phyloP scores from a whole-genome alignment of 2,329 filamentous ascomycete species.

The Exophiala sp. region DNA sequence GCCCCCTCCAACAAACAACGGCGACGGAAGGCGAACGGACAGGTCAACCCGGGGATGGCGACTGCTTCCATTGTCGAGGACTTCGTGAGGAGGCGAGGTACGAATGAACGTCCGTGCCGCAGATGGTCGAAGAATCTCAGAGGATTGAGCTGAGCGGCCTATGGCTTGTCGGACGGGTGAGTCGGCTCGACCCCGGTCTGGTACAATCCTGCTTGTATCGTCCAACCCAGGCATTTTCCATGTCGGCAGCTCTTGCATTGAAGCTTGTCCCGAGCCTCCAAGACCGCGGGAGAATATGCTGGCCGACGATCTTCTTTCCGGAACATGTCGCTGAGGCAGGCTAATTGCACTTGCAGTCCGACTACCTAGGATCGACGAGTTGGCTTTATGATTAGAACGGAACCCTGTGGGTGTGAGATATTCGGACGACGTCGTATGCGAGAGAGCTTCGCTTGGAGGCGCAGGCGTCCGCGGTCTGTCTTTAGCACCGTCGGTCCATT shows the following conservation, averaged over 20 bases:
- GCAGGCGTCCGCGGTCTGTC: conserved; percentile 14
- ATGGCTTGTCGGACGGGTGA: conserved; percentile 46
- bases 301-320: conserved; percentile 25
- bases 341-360: conserved; percentile 26
- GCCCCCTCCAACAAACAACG: conserved; percentile 51
- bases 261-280: conserved; percentile 17
- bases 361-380: conserved; percentile 13
- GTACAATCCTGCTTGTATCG: conserved; percentile 32
- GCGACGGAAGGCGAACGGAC: conserved; percentile 46
- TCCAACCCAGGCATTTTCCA: conserved; percentile 25
- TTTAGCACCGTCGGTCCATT: conserved; percentile 16
- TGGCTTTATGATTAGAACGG: conserved; percentile 4
- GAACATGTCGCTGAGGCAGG: conserved; percentile 23
- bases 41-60: conserved; percentile 46
- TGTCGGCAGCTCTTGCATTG: conserved; percentile 26
- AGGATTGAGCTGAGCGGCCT: conserved; percentile 39
- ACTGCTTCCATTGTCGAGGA: conserved; percentile 46
- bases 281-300: conserved; percentile 23
- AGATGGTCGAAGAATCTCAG: conserved; percentile 38
- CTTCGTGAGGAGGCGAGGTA: conserved; percentile 42
- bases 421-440: conserved; percentile 22
- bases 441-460: conserved; percentile 10
- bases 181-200: conserved; percentile 42
- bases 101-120: conserved; percentile 48
- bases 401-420: conserved; percentile 17